These are phyloP conservation scores for Sclerotinia nivalis DNA, from an alignment of 2,329 filamentous ascomycete genomes.

Conservation along the genomic window DNA sequence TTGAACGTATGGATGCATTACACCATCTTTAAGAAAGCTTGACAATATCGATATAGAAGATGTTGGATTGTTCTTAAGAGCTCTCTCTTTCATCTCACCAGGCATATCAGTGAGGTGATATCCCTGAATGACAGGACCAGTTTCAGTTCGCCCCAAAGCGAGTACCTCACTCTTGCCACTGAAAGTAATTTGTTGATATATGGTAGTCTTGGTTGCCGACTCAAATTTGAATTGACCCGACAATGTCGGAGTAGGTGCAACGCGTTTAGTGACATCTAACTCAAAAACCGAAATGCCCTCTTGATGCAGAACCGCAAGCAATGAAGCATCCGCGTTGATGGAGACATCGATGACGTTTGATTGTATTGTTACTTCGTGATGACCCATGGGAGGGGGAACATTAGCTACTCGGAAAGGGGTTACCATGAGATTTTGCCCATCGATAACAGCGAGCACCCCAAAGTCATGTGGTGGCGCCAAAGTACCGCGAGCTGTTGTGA, in stretches of 20 bases:
- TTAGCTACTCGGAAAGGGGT: conserved; percentile 84
- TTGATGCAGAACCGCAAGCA: conserved; percentile 72
- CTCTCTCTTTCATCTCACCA: conserved; percentile 35
- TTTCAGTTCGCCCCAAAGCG: conserved; percentile 29
- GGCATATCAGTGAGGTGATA: conserved; percentile 37
- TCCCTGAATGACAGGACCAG: conserved; percentile 29
- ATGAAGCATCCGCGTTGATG: conserved; percentile 63
- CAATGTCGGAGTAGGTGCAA: conserved; percentile 49
- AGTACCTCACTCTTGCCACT: conserved; percentile 32
- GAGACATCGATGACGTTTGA: conserved; percentile 72
- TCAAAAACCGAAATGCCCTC: conserved; percentile 66
- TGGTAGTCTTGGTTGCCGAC: conserved; percentile 31
- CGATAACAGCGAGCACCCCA: conserved; percentile 79
- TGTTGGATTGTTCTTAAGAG: conserved; percentile 22
- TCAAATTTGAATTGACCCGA: conserved; percentile 46
- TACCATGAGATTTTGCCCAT: conserved; percentile 76
- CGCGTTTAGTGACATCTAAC: conserved; percentile 64
- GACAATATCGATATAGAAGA: conserved; percentile 33
- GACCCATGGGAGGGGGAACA: conserved; percentile 88
- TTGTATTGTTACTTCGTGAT: conserved; percentile 67
- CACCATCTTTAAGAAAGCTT: conserved; percentile 33
- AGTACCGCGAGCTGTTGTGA: conserved; percentile 68
- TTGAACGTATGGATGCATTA: conserved; percentile 36
- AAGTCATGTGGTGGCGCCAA: conserved; percentile 71
- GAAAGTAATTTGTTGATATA: conserved; percentile 39